Evolutionary conservation across 805 yeast genomes (phyloP).

Genomic region (Naumovozyma baii): DNA sequence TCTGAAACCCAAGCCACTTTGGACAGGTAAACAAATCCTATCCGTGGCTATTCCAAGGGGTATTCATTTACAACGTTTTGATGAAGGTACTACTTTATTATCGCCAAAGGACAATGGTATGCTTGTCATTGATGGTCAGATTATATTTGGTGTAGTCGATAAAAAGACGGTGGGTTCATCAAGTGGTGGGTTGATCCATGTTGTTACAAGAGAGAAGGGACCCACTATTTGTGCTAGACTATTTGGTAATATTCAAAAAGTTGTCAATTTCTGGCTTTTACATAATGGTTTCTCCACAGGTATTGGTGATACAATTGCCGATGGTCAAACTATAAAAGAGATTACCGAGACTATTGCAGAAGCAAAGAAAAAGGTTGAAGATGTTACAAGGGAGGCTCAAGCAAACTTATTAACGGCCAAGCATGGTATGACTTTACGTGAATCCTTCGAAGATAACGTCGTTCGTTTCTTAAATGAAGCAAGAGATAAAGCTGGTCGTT

Average conservation of each 20-base stretch:
- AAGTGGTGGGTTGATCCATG: conserved; percentile 95
- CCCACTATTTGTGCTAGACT: conserved; percentile 80
- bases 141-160: conserved; percentile 95
- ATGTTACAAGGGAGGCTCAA: conserved; percentile 87
- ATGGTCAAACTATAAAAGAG: conserved; percentile 87
- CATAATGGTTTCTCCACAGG: conserved; percentile 98
- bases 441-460: conserved; percentile 95
- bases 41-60: conserved; percentile 94
- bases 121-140: conserved; percentile 91
- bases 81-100: conserved; percentile 72
- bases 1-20: conserved; percentile 85
- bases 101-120: conserved; percentile 93
- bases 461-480: conserved; percentile 93
- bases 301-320: conserved; percentile 99
- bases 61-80: conserved; percentile 87
- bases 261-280: conserved; percentile 90
- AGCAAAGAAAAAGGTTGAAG: conserved; percentile 91
- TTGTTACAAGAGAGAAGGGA: conserved; percentile 96
- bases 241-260: conserved; percentile 88
- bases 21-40: conserved; percentile 95
- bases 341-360: conserved; percentile 87
- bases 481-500: conserved; percentile 98
- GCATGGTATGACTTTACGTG: conserved; percentile 99
- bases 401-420: conserved; percentile 81
- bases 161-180: conserved; percentile 98